Evolutionary conservation across 179 eudicot genomes (phyloP).

Genomic region (Spinacia oleracea): DNA sequence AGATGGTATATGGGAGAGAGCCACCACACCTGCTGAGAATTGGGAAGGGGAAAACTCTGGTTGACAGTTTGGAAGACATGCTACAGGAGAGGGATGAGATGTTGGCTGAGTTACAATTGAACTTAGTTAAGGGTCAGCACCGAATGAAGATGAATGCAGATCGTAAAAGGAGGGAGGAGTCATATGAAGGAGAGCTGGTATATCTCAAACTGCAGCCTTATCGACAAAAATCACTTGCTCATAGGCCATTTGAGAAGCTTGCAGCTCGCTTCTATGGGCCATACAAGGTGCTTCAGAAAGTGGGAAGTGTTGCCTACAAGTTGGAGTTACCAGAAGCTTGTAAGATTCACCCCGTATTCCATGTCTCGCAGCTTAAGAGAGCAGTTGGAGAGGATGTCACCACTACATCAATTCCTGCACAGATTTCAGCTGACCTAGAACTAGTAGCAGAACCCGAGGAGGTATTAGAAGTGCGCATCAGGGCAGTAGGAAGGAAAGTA

Average conservation of each 20-base stretch:
- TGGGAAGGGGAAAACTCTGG: background rate
- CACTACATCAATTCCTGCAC: no score
- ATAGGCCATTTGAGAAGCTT: background rate
- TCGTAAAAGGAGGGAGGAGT: background rate
- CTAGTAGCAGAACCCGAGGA: no score
- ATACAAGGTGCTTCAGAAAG: no score
- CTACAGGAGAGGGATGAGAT: background rate
- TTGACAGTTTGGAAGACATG: background rate
- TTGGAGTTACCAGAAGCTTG: background rate
- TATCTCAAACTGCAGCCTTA: background rate
- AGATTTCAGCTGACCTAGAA: no score
- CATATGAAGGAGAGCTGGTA: background rate
- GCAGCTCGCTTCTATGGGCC: background rate
- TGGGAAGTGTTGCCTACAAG: background rate
- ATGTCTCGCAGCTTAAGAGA: background rate
- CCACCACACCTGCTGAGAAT: background rate
- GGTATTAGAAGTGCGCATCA: no score
- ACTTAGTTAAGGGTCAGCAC: background rate
- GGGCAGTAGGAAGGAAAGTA: no score
- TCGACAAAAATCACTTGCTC: background rate
- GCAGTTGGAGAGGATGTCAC: background rate
- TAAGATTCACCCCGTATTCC: background rate
- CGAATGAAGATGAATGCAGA: background rate
- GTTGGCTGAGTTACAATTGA: background rate
- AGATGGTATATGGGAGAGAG: background rate